Conservation (phyloP, 2,329 filamentous ascomycete genomes). For the Arthrobotrys conoides region DNA sequence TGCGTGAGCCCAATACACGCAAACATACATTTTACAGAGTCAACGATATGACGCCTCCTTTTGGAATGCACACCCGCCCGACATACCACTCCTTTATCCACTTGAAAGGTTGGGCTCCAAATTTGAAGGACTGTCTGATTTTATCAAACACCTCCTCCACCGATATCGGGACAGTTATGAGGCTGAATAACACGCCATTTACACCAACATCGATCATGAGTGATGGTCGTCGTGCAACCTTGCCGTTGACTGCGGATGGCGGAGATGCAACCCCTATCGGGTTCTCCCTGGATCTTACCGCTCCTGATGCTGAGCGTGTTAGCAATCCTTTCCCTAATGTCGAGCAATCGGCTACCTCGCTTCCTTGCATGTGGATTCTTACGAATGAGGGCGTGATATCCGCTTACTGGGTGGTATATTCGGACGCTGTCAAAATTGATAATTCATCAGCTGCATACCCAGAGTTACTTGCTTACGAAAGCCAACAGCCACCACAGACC, state of each 20-base stretch:
- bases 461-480: slow-evolving; percentile 73
- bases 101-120: slow-evolving; percentile 83
- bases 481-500: slow-evolving; percentile 59
- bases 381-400: slow-evolving; percentile 90
- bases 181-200: slow-evolving; percentile 73
- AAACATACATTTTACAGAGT: slow-evolving; percentile 81
- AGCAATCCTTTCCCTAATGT: slow-evolving; percentile 71
- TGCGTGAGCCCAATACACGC: slow-evolving; percentile 70
- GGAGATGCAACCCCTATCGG: slow-evolving; percentile 85
- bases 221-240: slow-evolving; percentile 80
- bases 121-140: slow-evolving; percentile 84
- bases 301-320: slow-evolving; percentile 72
- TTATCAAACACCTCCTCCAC: slow-evolving; percentile 84
- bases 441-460: slow-evolving; percentile 74
- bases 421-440: slow-evolving; percentile 83
- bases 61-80: slow-evolving; percentile 75
- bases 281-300: slow-evolving; percentile 84
- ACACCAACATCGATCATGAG: slow-evolving; percentile 79
- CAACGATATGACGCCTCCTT: slow-evolving; percentile 80
- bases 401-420: slow-evolving; percentile 93
- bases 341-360: slow-evolving; percentile 81
- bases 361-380: slow-evolving; percentile 86
- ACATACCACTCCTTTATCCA: slow-evolving; percentile 84
- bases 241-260: slow-evolving; percentile 77
- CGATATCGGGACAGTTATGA: slow-evolving; percentile 83